phyloP scores from a whole-genome alignment of 805 yeast genomes.

The Monosporozyma servazzii region DNA sequence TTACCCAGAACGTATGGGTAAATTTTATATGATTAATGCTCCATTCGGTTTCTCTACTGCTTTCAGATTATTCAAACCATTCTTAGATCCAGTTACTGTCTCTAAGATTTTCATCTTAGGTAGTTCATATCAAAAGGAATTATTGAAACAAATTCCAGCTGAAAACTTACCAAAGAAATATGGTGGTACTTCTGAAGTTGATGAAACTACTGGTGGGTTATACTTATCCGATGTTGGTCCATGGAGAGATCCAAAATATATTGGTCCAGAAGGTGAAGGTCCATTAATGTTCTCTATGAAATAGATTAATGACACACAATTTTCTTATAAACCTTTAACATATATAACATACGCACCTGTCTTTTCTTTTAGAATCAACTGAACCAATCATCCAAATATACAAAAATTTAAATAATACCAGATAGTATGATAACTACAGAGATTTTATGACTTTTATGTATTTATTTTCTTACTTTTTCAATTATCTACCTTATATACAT shows the following conservation, averaged over 20 bases:
- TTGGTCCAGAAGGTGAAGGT: conserved; percentile 95
- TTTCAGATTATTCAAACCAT: conserved; percentile 82
- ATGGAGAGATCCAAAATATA: conserved; percentile 83
- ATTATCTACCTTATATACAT: too few species aligned
- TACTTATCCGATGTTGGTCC: conserved; percentile 90
- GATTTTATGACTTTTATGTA: background rate
- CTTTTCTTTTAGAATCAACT: background rate
- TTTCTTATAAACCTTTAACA: background rate
- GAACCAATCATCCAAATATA: background rate
- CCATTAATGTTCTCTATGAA: conserved; percentile 44
- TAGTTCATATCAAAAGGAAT: conserved; percentile 65
- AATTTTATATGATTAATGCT: conserved; percentile 88
- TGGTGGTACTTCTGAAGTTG: conserved; percentile 71
- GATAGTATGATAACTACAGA: background rate
- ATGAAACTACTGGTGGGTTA: conserved; percentile 67
- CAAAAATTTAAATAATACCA: background rate
- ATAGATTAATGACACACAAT: conserved; percentile 1
- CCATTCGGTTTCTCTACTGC: conserved; percentile 97
- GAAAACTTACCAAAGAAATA: conserved; percentile 87
- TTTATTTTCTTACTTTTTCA: too few species aligned
- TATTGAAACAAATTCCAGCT: conserved; percentile 84
- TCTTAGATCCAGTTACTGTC: conserved; percentile 95
- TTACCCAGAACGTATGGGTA: conserved; percentile 99
- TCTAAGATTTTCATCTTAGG: conserved; percentile 88
- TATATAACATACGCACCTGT: background rate